phyloP scores from a whole-genome alignment of 2,329 filamentous ascomycete genomes.

The Calonectria crousiana region DNA sequence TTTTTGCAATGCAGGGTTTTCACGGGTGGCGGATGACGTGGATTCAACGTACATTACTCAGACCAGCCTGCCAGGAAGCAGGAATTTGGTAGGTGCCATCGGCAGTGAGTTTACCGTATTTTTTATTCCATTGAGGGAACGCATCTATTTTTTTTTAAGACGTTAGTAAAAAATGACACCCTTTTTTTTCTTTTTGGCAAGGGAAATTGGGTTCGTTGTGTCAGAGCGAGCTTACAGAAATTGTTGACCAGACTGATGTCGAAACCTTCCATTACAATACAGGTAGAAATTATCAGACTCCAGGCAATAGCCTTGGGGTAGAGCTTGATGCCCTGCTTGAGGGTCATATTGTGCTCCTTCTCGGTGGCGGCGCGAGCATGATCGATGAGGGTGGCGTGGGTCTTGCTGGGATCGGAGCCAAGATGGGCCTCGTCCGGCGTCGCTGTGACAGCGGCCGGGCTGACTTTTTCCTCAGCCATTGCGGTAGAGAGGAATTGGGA shows the following conservation, averaged over 20 bases:
- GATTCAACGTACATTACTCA: constrained; percentile 61
- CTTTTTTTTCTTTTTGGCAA: not conserved
- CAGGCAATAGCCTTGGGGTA: constrained; percentile 90
- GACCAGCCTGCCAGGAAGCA: constrained; percentile 71
- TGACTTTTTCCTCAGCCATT: constrained; percentile 33
- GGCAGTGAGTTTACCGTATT: constrained; percentile 64
- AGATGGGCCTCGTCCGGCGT: constrained; percentile 9
- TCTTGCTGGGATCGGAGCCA: constrained; percentile 37
- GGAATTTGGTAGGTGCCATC: constrained; percentile 67
- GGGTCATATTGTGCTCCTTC: constrained; percentile 77
- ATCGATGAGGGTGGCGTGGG: constrained; percentile 48
- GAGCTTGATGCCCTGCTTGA: constrained; percentile 81
- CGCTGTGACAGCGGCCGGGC: constrained; percentile 32
- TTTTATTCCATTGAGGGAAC: constrained; percentile 68
- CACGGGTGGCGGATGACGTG: constrained; percentile 34
- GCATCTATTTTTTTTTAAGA: constrained; percentile 54
- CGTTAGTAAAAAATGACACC: not conserved
- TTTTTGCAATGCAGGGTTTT: not conserved
- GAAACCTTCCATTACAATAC: constrained; percentile 93
- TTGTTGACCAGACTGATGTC: constrained; percentile 86
- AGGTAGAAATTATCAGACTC: constrained; percentile 89
- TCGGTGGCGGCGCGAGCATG: constrained; percentile 61
- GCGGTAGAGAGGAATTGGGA: not conserved
- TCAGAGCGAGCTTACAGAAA: constrained; percentile 66
- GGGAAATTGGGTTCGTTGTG: constrained; percentile 17